These are phyloP conservation scores for Dunaliella sp. DNA, from an alignment of 139 green algal genomes.

Conservation along the genomic window DNA sequence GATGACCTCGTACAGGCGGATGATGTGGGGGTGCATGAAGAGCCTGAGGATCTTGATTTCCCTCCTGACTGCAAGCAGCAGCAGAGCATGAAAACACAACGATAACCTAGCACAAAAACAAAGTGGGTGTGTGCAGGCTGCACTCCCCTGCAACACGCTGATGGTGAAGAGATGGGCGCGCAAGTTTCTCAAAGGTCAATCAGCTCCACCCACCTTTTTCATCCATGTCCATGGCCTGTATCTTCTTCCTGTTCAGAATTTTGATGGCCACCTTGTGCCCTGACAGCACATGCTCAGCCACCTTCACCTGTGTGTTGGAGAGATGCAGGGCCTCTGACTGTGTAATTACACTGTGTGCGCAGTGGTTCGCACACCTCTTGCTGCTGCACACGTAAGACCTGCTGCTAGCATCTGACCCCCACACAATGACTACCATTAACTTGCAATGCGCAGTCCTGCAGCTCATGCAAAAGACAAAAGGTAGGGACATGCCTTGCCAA, in stretches of 20 bases:
- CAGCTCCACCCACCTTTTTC: constrained; percentile 95
- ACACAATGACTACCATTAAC: too few relatives aligned
- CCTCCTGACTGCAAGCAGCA: constrained; percentile 65
- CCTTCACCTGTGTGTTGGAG: constrained; percentile 74
- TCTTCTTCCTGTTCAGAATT: constrained; percentile 98
- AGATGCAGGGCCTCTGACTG: too few relatives aligned
- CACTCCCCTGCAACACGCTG: too few relatives aligned
- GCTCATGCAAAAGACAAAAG: too few relatives aligned
- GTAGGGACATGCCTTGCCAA: constrained; percentile 90
- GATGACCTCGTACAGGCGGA: constrained; percentile 98
- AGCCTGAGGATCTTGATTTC: constrained; percentile 98
- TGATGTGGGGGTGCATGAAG: constrained; percentile 99
- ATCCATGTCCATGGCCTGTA: constrained; percentile 99
- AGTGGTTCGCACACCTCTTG: too few relatives aligned
- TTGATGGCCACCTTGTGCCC: constrained; percentile 99
- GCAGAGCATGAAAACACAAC: background rate
- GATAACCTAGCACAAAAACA: background rate
- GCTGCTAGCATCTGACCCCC: too few relatives aligned
- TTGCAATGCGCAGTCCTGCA: too few relatives aligned
- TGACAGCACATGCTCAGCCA: constrained; percentile 96
- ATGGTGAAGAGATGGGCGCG: too few relatives aligned
- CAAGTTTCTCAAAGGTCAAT: too few relatives aligned
- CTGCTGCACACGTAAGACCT: too few relatives aligned
- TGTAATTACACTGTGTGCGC: too few relatives aligned
- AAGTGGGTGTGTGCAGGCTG: too few relatives aligned